These are phyloP conservation scores for Nakazawaea molendinolei DNA, from an alignment of 805 yeast genomes.

Conservation along the genomic window DNA sequence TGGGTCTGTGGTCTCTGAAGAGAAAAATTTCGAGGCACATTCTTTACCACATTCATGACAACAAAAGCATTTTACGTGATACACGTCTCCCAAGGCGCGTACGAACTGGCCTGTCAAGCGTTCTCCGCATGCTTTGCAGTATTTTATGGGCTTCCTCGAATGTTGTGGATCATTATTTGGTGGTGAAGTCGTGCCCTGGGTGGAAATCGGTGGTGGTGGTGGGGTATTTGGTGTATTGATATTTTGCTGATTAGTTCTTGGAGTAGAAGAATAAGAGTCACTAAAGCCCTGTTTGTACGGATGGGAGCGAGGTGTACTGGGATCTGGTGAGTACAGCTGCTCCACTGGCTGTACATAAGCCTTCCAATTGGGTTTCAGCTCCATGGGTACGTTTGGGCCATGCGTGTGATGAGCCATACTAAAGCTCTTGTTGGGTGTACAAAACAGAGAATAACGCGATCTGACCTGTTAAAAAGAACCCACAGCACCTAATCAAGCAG, in stretches of 20 bases:
- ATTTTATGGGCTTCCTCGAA: constrained; percentile 23
- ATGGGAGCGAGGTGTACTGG: no score
- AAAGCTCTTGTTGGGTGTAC: no score
- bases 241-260: no score
- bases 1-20: constrained; percentile 43
- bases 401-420: constrained; percentile 3
- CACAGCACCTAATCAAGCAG: no score
- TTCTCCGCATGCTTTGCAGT: constrained; percentile 46
- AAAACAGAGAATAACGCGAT: no score
- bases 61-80: constrained; percentile 81
- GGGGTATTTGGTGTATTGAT: background rate
- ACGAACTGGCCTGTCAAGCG: constrained; percentile 71
- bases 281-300: no score
- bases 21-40: constrained; percentile 85
- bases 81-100: constrained; percentile 72
- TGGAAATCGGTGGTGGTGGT: background rate
- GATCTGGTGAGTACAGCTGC: no score
- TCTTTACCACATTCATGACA: constrained; percentile 79
- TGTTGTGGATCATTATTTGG: background rate
- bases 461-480: no score
- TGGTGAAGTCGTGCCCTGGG: background rate
- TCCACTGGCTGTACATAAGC: background rate
- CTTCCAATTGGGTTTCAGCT: constrained; percentile 7
- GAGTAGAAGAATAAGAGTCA: no score
- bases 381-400: constrained; percentile 1